Base-by-base conservation (phyloP, 2,329 filamentous ascomycete species). In the Penicillium polonicum region DNA sequence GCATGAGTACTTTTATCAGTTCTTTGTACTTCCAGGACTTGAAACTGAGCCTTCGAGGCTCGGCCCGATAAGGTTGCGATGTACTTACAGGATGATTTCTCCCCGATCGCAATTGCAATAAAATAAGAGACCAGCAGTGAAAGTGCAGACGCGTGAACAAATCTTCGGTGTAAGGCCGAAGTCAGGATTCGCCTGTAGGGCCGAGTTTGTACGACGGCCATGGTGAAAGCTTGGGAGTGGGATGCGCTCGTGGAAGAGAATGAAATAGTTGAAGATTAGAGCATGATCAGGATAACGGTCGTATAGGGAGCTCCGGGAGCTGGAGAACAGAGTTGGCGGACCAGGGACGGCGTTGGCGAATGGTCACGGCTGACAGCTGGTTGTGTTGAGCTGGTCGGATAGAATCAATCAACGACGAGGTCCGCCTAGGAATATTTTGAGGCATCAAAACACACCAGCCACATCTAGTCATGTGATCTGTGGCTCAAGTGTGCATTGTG, bases 151-250 rank as follows among this genome's bases (percentile, higher is more conserved):
- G 91, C 91, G 62, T 87, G 87, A 48, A 89, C 88, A 76, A 97
- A 97, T 68, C 92, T 86, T 68, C 90, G 84, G 75, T 97, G 93
- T 63, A 97, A 80, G 52, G 89, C 88, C 49, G 93, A 92, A 60
- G 93, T 95, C 66, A 97, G 79, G 74, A 95, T 95, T 78, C 96
- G 91, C 80, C 91, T 89, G 77, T 96, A 96, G 41, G 75, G 77
- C 64, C 78, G 72, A 60, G 74, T 75, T 68, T 65, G 66, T 55
- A 69, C 60, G 46, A 68, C 62, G 60, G 74, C 74, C 75, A 77
- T 77, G 61, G 59, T 72, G 68, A 46, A 62, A 63, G 63, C 55
- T 62, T 58, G 45, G 55, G 62, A 52, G 58, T 63, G 58, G 61
- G 63, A 68, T 64, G 61, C 57, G 66, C 61, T 70, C 65, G 63